Percentiles rank a stretch among this genome's conserved stretches.
phyloP scores from a whole-genome alignment of 139 green algal species.

The Closterium sp. region DNA sequence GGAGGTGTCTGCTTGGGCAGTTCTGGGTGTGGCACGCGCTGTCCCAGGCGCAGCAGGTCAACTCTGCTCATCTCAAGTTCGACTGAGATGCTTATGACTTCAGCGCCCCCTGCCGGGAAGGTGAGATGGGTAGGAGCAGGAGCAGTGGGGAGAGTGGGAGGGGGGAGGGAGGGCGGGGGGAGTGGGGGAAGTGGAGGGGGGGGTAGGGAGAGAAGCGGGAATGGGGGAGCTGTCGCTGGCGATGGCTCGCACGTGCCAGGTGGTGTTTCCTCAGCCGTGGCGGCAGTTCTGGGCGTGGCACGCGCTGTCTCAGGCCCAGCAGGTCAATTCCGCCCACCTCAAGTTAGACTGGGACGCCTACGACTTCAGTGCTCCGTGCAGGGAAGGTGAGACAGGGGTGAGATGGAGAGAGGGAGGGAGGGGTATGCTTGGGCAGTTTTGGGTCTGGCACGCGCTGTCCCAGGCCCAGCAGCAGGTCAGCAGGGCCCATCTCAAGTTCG shows the following conservation, averaged over 20 bases:
- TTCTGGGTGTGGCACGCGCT: not conserved
- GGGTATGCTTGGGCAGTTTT: no score
- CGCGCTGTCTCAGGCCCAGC: not conserved
- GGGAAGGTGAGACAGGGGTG: constrained; percentile 24
- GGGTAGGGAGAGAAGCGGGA: not conserved
- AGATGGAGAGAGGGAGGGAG: no score
- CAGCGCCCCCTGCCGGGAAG: constrained; percentile 1
- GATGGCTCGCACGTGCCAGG: no score
- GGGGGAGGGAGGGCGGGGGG: no score
- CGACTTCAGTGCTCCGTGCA: not conserved
- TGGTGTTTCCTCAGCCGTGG: no score
- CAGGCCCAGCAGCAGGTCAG: no score
- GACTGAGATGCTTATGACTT: constrained; percentile 12
- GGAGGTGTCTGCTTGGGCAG: not conserved
- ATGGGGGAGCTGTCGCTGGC: not conserved
- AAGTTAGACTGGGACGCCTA: constrained; percentile 15
- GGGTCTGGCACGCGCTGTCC: not conserved
- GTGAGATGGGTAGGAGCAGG: no score
- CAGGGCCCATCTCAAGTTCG: no score
- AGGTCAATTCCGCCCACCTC: not conserved
- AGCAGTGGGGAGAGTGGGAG: no score
- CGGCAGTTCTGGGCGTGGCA: not conserved
- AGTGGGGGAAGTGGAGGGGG: no score
- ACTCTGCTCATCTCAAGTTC: not conserved
- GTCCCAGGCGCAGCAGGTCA: constrained; percentile 7